These are phyloP conservation scores for Boletus pseudo-olivaceus DNA, from an alignment of 768 basidiomycete genomes.

Conservation along the genomic window DNA sequence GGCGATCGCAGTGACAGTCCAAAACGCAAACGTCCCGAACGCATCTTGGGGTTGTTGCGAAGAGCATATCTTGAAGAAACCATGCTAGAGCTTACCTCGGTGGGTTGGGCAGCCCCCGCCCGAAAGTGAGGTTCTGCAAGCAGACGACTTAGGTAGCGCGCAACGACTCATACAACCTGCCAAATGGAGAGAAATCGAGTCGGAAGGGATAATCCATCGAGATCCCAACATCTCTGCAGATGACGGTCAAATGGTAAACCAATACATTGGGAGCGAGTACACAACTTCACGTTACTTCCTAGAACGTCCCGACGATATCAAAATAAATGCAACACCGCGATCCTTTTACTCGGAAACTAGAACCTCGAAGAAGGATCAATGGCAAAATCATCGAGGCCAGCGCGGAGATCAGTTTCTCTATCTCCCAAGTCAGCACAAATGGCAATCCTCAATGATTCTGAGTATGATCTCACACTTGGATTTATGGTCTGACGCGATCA, in stretches of 20 bases:
- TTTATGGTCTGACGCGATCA: neutral
- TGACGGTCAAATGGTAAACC: neutral
- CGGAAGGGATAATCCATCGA: neutral
- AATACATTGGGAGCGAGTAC: neutral
- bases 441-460: neutral
- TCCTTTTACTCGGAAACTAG: neutral
- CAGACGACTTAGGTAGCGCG: too few relatives aligned
- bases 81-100: too few relatives aligned
- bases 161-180: too few relatives aligned
- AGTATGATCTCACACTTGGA: neutral
- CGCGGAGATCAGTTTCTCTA: neutral
- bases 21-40: too few relatives aligned
- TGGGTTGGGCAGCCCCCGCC: too few relatives aligned
- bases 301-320: neutral
- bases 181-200: too few relatives aligned
- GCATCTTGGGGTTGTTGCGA: too few relatives aligned
- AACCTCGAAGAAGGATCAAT: neutral
- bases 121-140: too few relatives aligned
- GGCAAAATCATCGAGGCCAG: too few relatives aligned
- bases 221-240: neutral
- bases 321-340: neutral
- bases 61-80: too few relatives aligned
- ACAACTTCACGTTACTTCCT: neutral
- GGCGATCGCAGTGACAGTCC: too few relatives aligned
- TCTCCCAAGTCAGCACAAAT: neutral